Percentiles rank a stretch among this genome's conserved stretches.
phyloP scores from a whole-genome alignment of 768 basidiomycete genomes.

The Cystobasidiopsis lactophilus region DNA sequence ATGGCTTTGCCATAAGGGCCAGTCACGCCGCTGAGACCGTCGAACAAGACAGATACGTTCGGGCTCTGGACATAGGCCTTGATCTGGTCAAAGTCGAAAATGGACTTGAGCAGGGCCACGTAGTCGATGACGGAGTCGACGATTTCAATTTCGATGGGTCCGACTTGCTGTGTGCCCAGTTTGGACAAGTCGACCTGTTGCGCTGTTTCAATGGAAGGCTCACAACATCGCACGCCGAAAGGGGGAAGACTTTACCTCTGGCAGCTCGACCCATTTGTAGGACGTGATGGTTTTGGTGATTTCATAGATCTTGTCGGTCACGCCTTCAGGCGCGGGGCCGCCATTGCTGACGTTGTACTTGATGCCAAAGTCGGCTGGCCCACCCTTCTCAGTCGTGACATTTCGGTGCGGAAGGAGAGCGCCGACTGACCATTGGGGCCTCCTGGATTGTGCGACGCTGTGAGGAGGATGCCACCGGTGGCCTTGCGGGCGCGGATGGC shows the following conservation, averaged over 20 bases:
- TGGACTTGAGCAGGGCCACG: slow-evolving; percentile 51
- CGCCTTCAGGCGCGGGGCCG: slow-evolving; percentile 84
- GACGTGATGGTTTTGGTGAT: slow-evolving; percentile 62
- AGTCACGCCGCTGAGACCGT: slow-evolving; percentile 88
- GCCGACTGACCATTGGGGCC: slow-evolving; percentile 42
- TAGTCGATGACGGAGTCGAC: slow-evolving; percentile 91
- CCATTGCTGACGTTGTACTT: slow-evolving; percentile 98
- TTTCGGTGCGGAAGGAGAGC: slow-evolving; percentile 17
- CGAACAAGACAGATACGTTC: slow-evolving; percentile 69
- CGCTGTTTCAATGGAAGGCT: not conserved
- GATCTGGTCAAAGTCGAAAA: slow-evolving; percentile 90
- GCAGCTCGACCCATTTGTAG: slow-evolving; percentile 64
- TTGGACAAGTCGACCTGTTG: slow-evolving; percentile 58
- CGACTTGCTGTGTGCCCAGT: slow-evolving; percentile 55
- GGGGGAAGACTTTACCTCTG: slow-evolving; percentile 38
- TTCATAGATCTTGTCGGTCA: slow-evolving; percentile 89
- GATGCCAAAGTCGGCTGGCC: slow-evolving; percentile 71
- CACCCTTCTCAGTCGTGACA: not conserved
- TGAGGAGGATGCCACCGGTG: slow-evolving; percentile 85
- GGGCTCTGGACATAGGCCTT: slow-evolving; percentile 50
- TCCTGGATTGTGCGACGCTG: slow-evolving; percentile 93
- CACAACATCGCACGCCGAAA: not conserved
- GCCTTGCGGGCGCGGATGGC: slow-evolving; percentile 91
- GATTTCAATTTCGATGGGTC: slow-evolving; percentile 62
- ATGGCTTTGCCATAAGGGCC: slow-evolving; percentile 85